phyloP scores from a whole-genome alignment of 495 filamentous ascomycete species.

The Hypoxylon fuscum region DNA sequence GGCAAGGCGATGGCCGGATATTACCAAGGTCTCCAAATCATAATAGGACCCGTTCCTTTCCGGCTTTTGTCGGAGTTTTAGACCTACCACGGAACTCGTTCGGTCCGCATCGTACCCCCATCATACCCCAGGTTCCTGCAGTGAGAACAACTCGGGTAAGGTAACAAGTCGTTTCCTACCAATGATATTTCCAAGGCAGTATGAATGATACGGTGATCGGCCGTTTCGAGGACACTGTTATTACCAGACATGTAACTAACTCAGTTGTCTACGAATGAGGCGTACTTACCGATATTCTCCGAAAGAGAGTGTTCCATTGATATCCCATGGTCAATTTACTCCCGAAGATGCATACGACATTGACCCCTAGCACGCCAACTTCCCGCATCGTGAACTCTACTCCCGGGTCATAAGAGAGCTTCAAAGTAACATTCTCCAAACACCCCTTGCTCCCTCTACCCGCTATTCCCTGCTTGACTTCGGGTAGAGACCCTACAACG shows the following conservation, averaged over 20 bases:
- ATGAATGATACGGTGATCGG: not conserved
- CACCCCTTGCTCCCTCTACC: no score
- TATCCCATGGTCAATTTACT: no score
- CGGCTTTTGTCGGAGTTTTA: conserved; percentile 17
- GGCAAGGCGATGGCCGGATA: conserved; percentile 17
- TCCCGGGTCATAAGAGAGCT: no score
- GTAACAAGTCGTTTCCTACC: not conserved
- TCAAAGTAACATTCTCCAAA: no score
- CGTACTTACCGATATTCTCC: no score
- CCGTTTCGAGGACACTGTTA: conserved; percentile 5
- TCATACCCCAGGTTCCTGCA: not conserved
- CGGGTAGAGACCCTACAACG: no score
- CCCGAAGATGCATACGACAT: no score
- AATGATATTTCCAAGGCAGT: not conserved
- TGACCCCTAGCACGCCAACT: no score
- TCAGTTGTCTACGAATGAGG: not conserved
- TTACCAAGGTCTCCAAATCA: conserved; percentile 15
- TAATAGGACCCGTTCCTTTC: conserved; percentile 6
- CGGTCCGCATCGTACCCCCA: not conserved
- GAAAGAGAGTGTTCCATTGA: no score
- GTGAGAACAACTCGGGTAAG: not conserved
- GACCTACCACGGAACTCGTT: conserved; percentile 6
- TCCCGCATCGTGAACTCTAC: no score
- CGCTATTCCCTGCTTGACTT: no score
- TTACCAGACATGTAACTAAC: not conserved